These are phyloP conservation scores for Pleurotus platypus DNA, from an alignment of 768 basidiomycete species.

Conservation along the genomic window DNA sequence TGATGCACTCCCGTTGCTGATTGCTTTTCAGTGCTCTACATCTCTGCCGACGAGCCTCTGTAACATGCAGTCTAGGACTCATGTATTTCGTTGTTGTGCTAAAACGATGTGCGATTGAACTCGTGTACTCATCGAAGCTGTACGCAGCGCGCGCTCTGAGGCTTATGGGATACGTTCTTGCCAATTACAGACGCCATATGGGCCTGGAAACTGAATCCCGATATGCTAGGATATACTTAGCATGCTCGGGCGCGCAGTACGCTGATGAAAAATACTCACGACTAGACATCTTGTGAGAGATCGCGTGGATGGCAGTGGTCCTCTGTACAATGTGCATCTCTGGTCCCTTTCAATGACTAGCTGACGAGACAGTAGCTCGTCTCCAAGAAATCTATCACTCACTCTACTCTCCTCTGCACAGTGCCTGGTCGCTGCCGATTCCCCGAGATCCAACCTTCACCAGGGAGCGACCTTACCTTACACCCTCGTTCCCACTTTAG, in stretches of 20 bases:
- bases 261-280: slow-evolving; percentile 3
- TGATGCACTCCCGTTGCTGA: slow-evolving; percentile 6
- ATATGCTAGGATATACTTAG: not conserved
- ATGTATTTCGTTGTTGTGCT: not conserved
- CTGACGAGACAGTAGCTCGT: too few species aligned
- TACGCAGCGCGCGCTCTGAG: too few species aligned
- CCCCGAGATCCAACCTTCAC: not conserved
- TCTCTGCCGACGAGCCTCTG: slow-evolving; percentile 65
- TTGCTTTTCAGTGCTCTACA: slow-evolving; percentile 60
- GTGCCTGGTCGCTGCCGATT: not conserved
- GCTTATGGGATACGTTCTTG: not conserved
- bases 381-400: too few species aligned
- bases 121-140: not conserved
- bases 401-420: not conserved
- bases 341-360: not conserved
- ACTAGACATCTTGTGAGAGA: slow-evolving; percentile 3
- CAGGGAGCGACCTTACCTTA: not conserved
- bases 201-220: not conserved
- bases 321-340: not conserved
- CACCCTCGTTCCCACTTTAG: not conserved
- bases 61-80: slow-evolving; percentile 22
- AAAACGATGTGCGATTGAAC: not conserved
- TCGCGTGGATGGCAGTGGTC: not conserved
- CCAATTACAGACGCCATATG: not conserved
- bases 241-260: not conserved